Base-by-base conservation (phyloP, 2,329 filamentous ascomycete genomes). In the Daldinia sp. region DNA sequence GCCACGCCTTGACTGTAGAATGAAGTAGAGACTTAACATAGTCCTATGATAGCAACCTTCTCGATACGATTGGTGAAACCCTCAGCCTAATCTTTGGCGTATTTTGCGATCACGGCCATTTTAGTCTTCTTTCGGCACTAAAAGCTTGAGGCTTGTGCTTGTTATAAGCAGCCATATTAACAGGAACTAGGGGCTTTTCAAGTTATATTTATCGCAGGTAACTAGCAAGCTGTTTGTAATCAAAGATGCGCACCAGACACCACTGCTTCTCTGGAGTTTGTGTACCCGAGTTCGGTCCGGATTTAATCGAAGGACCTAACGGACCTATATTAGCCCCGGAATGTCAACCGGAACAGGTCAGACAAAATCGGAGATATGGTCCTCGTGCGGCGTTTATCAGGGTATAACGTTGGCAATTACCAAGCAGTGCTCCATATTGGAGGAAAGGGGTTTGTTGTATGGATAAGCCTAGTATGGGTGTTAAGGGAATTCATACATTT, bases 31-130 rank as follows among this genome's bases (percentile, higher is more conserved):
- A 41, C 12, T 10, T 41, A 13, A 60, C 41, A 20, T 50, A 61
- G 57, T 20, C 82, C 82, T 20, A 84, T 75, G 20, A 84, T 80
- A n/a, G 81, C 81, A 1, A 84, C 78, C 53, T 74, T 79, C 54
- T 82, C 74, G 9, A 84, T 79, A 48, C 63, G 72, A 70, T 84
- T 83, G 59, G 65, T 53, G 23, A 56, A 65, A 6, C 60, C 51
- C 18, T 41, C 23, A 10, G 60, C 30, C 20, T 63, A 41, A 28
- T 63, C 51, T 30, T 56, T 50, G 41, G 60, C 60, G 20, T 56
- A 63, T 9, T 15, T 10, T n/a, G 15, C 33, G 20, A 51, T 18
- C 60, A 57, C 50, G 13, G 18, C 18, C 9, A 35, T 37, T 30
- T 37, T 50, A 12, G 42, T 57, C 0, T 15, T 44, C 33, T 13